phyloP scores from a whole-genome alignment of 2,329 filamentous ascomycete genomes.

The Colletotrichum sp. region DNA sequence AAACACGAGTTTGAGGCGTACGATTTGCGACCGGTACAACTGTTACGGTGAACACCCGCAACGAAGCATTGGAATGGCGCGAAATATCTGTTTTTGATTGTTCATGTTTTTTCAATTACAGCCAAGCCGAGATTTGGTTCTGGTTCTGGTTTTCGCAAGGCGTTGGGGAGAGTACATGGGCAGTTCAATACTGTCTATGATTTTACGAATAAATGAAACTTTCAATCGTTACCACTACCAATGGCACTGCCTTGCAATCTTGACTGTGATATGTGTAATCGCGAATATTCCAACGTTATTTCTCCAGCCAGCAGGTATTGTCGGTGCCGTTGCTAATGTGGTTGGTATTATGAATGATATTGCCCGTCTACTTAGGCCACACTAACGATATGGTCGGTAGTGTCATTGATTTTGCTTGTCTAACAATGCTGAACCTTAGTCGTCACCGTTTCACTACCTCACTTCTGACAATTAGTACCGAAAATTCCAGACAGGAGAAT shows the following conservation, averaged over 20 bases:
- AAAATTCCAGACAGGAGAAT: background rate
- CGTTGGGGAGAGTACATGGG: background rate
- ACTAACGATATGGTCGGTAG: too few species aligned
- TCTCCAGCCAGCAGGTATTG: too few species aligned
- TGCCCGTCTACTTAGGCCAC: too few species aligned
- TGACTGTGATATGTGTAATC: too few species aligned
- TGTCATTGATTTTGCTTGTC: too few species aligned
- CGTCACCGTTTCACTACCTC: background rate
- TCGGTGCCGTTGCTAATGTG: too few species aligned
- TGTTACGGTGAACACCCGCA: background rate
- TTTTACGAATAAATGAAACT: background rate
- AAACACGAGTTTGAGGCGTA: background rate
- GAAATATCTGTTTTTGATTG: background rate
- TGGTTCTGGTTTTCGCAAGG: background rate
- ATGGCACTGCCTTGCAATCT: fast-evolving
- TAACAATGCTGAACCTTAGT: background rate
- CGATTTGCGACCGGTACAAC: background rate
- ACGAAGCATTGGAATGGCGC: background rate
- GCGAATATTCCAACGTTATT: too few species aligned
- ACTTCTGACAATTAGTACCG: background rate
- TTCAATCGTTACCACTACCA: background rate
- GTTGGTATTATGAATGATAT: too few species aligned
- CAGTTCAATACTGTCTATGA: background rate
- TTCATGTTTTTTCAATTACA: background rate
- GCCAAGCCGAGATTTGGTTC: background rate